phyloP scores from a whole-genome alignment of 352 stramenopile species.

The Thraustotheca clavata region DNA sequence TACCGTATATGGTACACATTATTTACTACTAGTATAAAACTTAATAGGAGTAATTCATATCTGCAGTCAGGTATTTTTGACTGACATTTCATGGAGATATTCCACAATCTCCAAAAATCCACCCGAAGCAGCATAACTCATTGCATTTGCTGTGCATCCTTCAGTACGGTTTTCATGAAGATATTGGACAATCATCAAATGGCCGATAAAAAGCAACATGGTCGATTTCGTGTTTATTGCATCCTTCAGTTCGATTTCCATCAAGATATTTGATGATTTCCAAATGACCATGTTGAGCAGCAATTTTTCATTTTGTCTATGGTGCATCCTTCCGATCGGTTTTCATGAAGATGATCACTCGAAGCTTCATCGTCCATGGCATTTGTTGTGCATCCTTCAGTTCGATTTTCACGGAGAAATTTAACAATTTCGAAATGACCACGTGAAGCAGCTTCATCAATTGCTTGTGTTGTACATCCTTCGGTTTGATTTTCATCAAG shows the following conservation, averaged over 20 bases:
- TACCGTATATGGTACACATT: no score
- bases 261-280: conserved; percentile 32
- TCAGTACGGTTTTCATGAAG: conserved; percentile 56
- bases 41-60: no score
- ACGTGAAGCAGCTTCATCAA: conserved; percentile 25
- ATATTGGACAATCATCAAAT: conserved; percentile 64
- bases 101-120: conserved; percentile 56
- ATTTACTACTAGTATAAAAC: no score
- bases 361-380: conserved; percentile 25
- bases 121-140: conserved; percentile 65
- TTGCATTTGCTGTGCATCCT: conserved; percentile 61
- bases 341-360: no score
- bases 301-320: no score
- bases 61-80: no score
- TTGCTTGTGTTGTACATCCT: conserved; percentile 23
- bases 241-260: conserved; percentile 24
- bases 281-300: conserved; percentile 29
- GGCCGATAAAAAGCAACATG: no score
- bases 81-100: no score
- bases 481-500: conserved; percentile 22
- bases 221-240: conserved; percentile 68
- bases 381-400: conserved; percentile 21
- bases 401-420: conserved; percentile 23
- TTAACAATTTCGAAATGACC: conserved; percentile 24
- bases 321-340: no score